Evolutionary conservation across 805 yeast species (phyloP).

Genomic region (Schwanniomyces vanrijiae): DNA sequence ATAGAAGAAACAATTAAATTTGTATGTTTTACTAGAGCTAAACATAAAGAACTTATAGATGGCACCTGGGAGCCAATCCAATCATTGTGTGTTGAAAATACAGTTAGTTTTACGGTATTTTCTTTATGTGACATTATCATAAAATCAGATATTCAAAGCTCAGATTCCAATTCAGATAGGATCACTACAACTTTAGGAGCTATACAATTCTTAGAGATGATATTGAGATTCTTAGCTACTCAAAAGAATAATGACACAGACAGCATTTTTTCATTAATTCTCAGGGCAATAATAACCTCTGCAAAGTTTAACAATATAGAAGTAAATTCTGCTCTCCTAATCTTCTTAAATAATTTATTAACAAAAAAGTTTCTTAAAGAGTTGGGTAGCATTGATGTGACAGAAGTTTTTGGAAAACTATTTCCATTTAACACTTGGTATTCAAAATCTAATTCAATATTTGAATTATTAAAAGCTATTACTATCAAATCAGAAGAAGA

Average conservation of each 20-base stretch:
- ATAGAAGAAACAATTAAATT: conserved; percentile 40
- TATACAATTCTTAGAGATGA: conserved; percentile 31
- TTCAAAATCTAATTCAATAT: conserved; percentile 37
- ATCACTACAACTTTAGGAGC: conserved; percentile 33
- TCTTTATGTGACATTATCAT: conserved; percentile 15
- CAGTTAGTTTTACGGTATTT: conserved; percentile 24
- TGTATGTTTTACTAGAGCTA: conserved; percentile 44
- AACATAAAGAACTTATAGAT: conserved; percentile 33
- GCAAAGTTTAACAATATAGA: conserved; percentile 34
- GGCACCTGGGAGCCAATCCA: conserved; percentile 39
- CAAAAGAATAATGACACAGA: conserved; percentile 19
- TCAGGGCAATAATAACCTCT: conserved; percentile 31
- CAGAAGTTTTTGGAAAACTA: conserved; percentile 19
- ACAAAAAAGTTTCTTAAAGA: conserved; percentile 21
- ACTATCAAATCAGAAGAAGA: conserved; percentile 26
- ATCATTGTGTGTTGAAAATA: conserved; percentile 36
- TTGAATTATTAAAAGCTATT: conserved; percentile 30
- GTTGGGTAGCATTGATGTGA: conserved; percentile 12
- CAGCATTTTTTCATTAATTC: conserved; percentile 21
- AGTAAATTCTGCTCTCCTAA: conserved; percentile 40
- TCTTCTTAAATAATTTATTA: conserved; percentile 40
- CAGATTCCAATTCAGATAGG: conserved; percentile 2
- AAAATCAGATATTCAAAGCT: conserved; percentile 1
- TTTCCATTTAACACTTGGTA: conserved; percentile 45
- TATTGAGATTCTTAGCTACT: conserved; percentile 24